Conservation (phyloP, 140 eudicot species). For the Erigeron philadelphicus region DNA sequence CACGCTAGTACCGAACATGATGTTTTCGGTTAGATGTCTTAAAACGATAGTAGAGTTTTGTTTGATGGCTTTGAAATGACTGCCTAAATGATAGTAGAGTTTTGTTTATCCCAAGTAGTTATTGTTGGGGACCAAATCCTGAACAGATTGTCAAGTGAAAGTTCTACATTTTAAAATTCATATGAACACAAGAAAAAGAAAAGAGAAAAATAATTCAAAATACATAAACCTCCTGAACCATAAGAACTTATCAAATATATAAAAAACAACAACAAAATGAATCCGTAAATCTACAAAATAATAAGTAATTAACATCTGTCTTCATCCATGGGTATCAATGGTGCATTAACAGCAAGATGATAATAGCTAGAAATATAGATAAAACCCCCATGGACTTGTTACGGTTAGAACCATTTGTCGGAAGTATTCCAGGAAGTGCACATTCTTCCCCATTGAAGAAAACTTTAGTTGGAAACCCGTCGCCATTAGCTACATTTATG, state of each 20-base stretch:
- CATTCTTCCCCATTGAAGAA: conserved; percentile 86
- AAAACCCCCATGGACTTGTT: background rate
- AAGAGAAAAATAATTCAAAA: background rate
- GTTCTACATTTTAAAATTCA: background rate
- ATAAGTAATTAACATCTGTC: background rate
- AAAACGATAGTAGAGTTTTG: background rate
- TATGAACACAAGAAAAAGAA: background rate
- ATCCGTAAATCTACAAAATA: background rate
- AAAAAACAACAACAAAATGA: background rate
- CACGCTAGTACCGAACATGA: too few species aligned
- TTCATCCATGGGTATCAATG: background rate
- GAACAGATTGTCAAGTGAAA: background rate
- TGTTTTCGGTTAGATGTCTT: too few species aligned
- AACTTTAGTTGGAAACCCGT: conserved; percentile 71
- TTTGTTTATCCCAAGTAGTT: background rate
- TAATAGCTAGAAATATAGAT: background rate
- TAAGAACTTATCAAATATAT: background rate
- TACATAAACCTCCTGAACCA: background rate
- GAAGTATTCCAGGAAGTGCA: conserved; percentile 50
- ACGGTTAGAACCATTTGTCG: background rate
- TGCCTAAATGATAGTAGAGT: too few species aligned
- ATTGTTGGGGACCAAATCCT: background rate
- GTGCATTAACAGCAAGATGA: conserved; percentile 3
- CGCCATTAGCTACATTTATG: conserved; percentile 49
- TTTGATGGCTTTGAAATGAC: background rate